Conservation (phyloP, 768 basidiomycete species). For the Termitomyces eurrhizus region DNA sequence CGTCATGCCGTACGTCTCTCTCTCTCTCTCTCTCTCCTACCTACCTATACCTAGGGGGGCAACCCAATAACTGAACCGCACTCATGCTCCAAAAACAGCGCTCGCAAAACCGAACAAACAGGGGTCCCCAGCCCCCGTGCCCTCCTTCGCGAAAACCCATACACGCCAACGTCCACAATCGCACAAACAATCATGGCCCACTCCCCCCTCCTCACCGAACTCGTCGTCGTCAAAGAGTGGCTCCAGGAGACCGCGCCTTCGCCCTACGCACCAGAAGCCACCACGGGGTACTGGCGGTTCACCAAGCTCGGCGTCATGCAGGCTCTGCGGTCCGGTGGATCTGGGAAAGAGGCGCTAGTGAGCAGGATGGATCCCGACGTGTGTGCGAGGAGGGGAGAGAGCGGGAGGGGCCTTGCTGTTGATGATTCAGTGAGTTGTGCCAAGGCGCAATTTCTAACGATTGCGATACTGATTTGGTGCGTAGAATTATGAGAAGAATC, state of each 20-base stretch:
- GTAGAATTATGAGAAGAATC: constrained; percentile 76
- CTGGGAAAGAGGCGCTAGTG: constrained; percentile 47
- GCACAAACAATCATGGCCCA: constrained; percentile 71
- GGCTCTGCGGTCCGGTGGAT: constrained; percentile 45
- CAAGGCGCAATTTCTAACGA: too few relatives aligned
- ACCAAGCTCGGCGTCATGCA: constrained; percentile 76
- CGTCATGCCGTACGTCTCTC: constrained; percentile 64
- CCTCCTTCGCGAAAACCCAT: constrained; percentile 69
- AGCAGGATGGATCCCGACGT: constrained; percentile 82
- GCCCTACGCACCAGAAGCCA: constrained; percentile 64
- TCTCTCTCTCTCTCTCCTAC: too few relatives aligned
- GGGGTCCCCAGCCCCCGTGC: constrained; percentile 45
- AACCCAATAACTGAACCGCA: too few relatives aligned
- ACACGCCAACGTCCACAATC: constrained; percentile 73
- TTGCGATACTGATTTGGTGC: background rate
- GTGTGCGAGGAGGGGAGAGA: constrained; percentile 53
- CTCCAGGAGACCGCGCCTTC: constrained; percentile 68
- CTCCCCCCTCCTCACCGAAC: constrained; percentile 67
- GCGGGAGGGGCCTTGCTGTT: constrained; percentile 58
- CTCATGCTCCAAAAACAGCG: too few relatives aligned
- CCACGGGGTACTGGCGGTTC: constrained; percentile 81
- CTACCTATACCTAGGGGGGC: too few relatives aligned
- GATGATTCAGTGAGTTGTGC: constrained; percentile 78
- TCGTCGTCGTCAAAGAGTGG: constrained; percentile 86
- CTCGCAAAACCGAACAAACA: constrained; percentile 58